Evolutionary conservation across 345 rosid genomes (phyloP).

Genomic region (Xanthoceras sorbifolium): DNA sequence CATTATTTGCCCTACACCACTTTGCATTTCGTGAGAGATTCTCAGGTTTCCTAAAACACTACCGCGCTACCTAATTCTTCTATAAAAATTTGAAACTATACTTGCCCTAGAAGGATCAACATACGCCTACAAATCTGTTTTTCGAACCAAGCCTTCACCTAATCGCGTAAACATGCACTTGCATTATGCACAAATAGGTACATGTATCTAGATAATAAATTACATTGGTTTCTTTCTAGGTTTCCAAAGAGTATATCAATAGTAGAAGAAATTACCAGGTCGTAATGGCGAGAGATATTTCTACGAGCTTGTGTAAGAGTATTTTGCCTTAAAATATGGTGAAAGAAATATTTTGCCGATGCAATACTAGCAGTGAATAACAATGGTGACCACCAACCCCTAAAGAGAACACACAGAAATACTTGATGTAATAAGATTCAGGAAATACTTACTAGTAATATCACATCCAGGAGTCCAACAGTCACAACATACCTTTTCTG

Average conservation of each 20-base stretch:
- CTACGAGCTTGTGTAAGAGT: too few relatives aligned
- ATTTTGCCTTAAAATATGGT: conserved; percentile 79
- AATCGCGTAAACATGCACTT: too few relatives aligned
- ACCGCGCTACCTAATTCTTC: not conserved
- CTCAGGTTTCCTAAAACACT: too few relatives aligned
- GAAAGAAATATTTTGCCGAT: conserved; percentile 73
- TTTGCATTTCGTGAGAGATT: too few relatives aligned
- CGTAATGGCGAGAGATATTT: too few relatives aligned
- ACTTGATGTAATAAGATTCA: not conserved
- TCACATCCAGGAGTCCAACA: not conserved
- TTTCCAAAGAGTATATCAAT: too few relatives aligned
- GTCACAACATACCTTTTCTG: conserved; percentile 57
- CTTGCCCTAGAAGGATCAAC: too few relatives aligned
- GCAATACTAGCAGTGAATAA: conserved; percentile 68
- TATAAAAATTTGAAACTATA: not conserved
- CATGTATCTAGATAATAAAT: too few relatives aligned
- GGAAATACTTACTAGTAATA: not conserved
- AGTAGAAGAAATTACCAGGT: too few relatives aligned
- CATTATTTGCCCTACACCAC: too few relatives aligned
- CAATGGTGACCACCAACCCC: conserved; percentile 99
- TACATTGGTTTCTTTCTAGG: too few relatives aligned
- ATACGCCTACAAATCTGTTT: not conserved
- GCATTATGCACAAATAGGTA: too few relatives aligned
- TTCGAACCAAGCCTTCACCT: not conserved
- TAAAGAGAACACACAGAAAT: conserved; percentile 16